Evolutionary conservation across 2,329 filamentous ascomycete species (phyloP), one percentile per base, ranked within the genome.

Genomic region (Fusarium pseudocircinatum): DNA sequence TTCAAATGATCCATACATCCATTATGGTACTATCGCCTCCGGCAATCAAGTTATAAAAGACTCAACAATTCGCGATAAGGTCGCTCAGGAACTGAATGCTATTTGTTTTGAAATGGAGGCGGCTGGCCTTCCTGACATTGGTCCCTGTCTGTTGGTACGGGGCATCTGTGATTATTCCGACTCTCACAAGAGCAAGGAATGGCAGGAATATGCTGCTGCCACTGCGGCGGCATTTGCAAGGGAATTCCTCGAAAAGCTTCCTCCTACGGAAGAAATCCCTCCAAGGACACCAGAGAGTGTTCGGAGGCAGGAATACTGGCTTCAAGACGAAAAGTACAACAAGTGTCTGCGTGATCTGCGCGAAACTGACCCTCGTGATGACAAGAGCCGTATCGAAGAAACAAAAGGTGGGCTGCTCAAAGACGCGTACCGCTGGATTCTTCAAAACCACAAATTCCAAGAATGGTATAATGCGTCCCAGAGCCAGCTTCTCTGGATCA

Each of bases 311-410:
- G 22, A 34, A 0, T 1, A 12, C 0, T 6, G 28, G 32, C 18
- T 3, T 11, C 49, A 12, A 3, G 0, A 36, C 0, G 18, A 52
- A 22, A 52, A 26, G 12, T 36, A 15, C 32, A 64, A 57, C 22
- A 6, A 40, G 43, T 79, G 44, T 58, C 80, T 26, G 65, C 81
- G 28, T 1, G 46, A 50, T 24, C 28, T 50, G 0, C 46, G 28
- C 22, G 46, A 32, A 13, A 50, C 47, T 18, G 22, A 50, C 7
- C 47, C 47, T 10, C 47, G 47, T 10, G 47, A 32, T 14, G 47
- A 50, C 20, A 50, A 50, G 28, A 32, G 15, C 5, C 47, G 47
- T 14, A 50, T 50, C 11, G 28, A 49, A 24, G 11, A 24, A 10
- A 49, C 22, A 1, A 49, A 49, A 2, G 28, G 22, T 2, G 47